Base-by-base conservation (phyloP, 176 grass and related monocot genomes). In the Aegilops bicornis region DNA sequence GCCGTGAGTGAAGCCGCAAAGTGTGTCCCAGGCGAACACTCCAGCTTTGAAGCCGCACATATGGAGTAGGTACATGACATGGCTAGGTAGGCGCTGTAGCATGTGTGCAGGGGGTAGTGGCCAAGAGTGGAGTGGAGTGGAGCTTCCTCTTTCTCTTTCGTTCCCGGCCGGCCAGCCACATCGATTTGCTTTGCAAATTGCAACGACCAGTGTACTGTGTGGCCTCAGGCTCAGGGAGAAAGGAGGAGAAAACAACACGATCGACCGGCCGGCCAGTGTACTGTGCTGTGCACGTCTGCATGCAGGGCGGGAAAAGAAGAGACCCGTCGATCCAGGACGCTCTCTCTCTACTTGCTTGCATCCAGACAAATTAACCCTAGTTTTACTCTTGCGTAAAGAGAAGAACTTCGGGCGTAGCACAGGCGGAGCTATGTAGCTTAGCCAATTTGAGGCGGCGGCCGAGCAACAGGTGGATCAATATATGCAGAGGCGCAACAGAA, bases 201-300 rank as follows among this genome's bases (percentile, higher is more conserved):
- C 43, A 54, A 76, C 47, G 73, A 56, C 47, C 73, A 76, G 37
- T 20, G 78, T 80, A 64, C 60, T 64, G 60, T 30, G 23, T 64
- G 77, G 36, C 39, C 35, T 74, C 70, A 16, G 65, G 14, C 36
- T 74, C 71, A 9, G 67, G 16, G 68, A 71, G 71, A 7, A 22
- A 59, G 6, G 7, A 73, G 40, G 13, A 10, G 0, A 29, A 10
- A 48, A 47, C 6, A 76, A 48, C 45, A 48, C 45, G 45, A 47
- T 14, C 25, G 13, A 3, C 4, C 27, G 64, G 27, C 27, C 24
- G 27, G 48, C 73, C 45, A 54, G 24, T 45, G 78, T 80, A 64
- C 60, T 80, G 78, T 30, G 36, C n/a, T 79, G 78, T n/a, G 56
- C 60, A 80, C 78, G 59, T 80, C 52, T 30, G 5, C 60, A 80